A percentile compares a stretch with the other conserved stretches of the same genome.
Evolutionary conservation across 345 rosid species (phyloP).

Genomic region (Acer yangbiense): DNA sequence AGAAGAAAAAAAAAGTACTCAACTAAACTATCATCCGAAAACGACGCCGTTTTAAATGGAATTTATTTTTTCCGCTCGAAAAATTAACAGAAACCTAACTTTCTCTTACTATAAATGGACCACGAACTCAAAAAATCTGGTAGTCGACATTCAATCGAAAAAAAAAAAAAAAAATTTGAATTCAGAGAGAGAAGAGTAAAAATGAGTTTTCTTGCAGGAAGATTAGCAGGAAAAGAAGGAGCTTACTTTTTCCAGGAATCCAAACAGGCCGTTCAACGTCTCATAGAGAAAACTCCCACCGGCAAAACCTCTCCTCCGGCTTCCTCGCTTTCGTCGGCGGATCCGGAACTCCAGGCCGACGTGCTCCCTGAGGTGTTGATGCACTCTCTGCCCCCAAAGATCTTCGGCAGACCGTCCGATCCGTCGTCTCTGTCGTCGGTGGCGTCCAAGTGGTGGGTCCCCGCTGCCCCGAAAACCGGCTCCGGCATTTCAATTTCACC

Average conservation of each 20-base stretch:
- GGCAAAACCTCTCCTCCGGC: constrained; percentile 31
- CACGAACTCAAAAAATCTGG: background rate
- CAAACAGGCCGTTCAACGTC: constrained; percentile 80
- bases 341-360: constrained; percentile 50
- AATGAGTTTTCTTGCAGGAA: constrained; percentile 90
- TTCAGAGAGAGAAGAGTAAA: background rate
- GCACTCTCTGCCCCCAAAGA: constrained; percentile 75
- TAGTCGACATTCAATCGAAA: background rate
- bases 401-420: constrained; percentile 49
- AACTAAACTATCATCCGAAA: too few species aligned
- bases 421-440: constrained; percentile 64
- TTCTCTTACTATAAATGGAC: background rate
- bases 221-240: constrained; percentile 88
- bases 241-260: constrained; percentile 88
- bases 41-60: background rate
- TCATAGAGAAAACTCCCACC: constrained; percentile 59
- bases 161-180: background rate
- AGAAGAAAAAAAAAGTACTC: too few species aligned
- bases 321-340: background rate
- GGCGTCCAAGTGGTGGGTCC: constrained; percentile 83
- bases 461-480: constrained; percentile 31
- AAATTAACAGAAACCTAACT: background rate
- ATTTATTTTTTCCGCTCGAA: background rate
- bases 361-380: constrained; percentile 86
- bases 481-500: constrained; percentile 38